phyloP scores from a whole-genome alignment of 352 stramenopile species.

The Phytophthora agathidicida region DNA sequence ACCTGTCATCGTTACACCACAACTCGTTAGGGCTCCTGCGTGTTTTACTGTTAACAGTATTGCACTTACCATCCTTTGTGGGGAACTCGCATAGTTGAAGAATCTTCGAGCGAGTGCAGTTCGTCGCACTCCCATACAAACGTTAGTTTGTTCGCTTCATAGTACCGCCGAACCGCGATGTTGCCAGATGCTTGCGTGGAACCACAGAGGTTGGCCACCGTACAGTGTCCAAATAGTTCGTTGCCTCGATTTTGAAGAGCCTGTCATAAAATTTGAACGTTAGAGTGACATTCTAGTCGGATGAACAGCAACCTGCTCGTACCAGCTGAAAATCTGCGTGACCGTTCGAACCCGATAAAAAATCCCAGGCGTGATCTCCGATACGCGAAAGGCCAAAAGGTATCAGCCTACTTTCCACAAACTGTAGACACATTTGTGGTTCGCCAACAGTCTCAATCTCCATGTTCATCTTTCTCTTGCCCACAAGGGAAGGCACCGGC shows the following conservation, averaged over 20 bases:
- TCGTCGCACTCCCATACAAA: conserved; percentile 60
- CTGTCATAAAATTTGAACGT: conserved; percentile 24
- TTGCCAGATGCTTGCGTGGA: conserved; percentile 43
- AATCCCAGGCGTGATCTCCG: conserved; percentile 47
- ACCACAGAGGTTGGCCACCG: conserved; percentile 36
- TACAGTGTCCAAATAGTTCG: conserved; percentile 55
- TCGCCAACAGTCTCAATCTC: conserved; percentile 46
- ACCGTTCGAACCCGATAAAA: conserved; percentile 33
- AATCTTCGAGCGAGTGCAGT: conserved; percentile 19
- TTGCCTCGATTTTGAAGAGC: conserved; percentile 47
- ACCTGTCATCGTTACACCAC: conserved; percentile 27
- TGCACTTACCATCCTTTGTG: conserved; percentile 58
- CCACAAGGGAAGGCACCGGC: conserved; percentile 21
- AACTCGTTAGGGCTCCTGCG: not conserved
- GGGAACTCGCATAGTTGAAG: conserved; percentile 36
- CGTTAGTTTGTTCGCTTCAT: conserved; percentile 49
- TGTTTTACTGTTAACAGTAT: not conserved
- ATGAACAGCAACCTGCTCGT: conserved; percentile 1
- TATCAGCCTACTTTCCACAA: conserved; percentile 47
- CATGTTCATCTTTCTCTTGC: conserved; percentile 52
- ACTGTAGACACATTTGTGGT: conserved; percentile 51
- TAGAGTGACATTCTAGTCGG: not conserved
- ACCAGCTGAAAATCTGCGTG: conserved; percentile 47
- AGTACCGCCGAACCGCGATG: conserved; percentile 49
- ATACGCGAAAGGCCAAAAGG: conserved; percentile 41